Evolutionary conservation across 2,329 filamentous ascomycete species (phyloP).

Genomic region (Ophiostoma populinum): DNA sequence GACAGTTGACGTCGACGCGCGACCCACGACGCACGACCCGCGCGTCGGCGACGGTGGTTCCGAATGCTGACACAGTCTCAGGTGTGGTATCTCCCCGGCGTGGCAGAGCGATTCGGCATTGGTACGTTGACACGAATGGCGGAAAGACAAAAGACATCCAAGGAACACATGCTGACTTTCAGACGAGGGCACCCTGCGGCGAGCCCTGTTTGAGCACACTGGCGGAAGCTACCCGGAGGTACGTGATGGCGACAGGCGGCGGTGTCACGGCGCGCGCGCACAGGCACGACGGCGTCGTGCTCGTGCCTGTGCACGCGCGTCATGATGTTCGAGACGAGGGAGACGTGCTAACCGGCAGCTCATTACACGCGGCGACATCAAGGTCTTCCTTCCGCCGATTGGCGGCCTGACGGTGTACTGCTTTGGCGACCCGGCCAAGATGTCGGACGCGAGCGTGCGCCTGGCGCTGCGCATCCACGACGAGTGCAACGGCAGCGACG

Average conservation of each 20-base stretch:
- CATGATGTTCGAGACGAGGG: too few species aligned
- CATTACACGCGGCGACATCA: conserved; percentile 87
- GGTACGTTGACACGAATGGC: conserved; percentile 27
- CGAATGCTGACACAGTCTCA: too few species aligned
- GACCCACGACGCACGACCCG: too few species aligned
- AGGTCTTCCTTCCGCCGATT: conserved; percentile 88
- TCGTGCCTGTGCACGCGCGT: too few species aligned
- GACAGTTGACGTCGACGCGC: too few species aligned
- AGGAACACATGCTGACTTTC: conserved; percentile 13
- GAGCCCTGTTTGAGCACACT: conserved; percentile 85
- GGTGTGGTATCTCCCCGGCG: conserved; percentile 69
- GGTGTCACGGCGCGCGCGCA: too few species aligned
- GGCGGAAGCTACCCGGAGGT: conserved; percentile 88
- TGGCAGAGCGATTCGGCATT: conserved; percentile 86
- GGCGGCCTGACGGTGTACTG: conserved; percentile 92
- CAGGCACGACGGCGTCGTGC: too few species aligned
- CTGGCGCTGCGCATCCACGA: conserved; percentile 71
- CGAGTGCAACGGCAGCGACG: conserved; percentile 88
- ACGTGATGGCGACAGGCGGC: neutral
- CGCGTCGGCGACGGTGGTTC: too few species aligned
- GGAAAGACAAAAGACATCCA: too few species aligned
- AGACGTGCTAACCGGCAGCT: conserved; percentile 29
- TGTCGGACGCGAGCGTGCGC: conserved; percentile 68
- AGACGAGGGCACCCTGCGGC: conserved; percentile 74
- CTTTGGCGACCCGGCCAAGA: conserved; percentile 87